Percentiles rank a stretch among this genome's conserved stretches.
Conservation (phyloP, 2,329 filamentous ascomycete genomes). For the Fusarium piperis region DNA sequence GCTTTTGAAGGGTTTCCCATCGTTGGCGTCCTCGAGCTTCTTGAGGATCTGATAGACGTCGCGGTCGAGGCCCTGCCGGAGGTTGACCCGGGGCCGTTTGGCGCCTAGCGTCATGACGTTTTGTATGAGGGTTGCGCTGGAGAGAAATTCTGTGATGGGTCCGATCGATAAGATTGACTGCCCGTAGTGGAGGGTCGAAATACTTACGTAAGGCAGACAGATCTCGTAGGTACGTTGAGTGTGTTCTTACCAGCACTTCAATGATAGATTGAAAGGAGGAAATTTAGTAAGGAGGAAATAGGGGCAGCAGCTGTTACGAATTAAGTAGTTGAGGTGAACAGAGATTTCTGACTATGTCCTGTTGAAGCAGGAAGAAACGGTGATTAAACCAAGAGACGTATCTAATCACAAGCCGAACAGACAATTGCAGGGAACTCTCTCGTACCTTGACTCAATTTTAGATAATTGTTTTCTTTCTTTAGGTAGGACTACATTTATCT, state of each 20-base stretch:
- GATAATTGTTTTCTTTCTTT: not conserved
- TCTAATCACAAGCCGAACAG: not conserved
- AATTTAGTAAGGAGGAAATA: not conserved
- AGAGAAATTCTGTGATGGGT: not conserved
- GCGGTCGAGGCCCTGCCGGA: constrained; percentile 62
- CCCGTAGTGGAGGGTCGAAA: not conserved
- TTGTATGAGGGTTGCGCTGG: not conserved
- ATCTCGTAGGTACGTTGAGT: not conserved
- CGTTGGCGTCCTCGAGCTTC: constrained; percentile 76
- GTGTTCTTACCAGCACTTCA: not conserved
- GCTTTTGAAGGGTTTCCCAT: constrained; percentile 59
- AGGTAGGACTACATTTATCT: not conserved
- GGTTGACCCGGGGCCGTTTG: constrained; percentile 20
- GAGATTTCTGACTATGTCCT: not conserved
- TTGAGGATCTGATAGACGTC: constrained; percentile 83
- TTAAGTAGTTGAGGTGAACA: not conserved
- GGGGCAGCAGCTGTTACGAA: not conserved
- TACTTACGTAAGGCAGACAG: not conserved
- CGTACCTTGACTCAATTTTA: not conserved
- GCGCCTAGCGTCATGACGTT: constrained; percentile 26
- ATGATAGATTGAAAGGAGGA: not conserved
- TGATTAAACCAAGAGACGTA: not conserved
- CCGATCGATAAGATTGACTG: not conserved
- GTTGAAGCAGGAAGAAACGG: not conserved
- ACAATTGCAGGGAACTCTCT: not conserved